These are phyloP conservation scores for Amaranthus palmeri DNA, from an alignment of 148 eudicot species.

Conservation along the genomic window DNA sequence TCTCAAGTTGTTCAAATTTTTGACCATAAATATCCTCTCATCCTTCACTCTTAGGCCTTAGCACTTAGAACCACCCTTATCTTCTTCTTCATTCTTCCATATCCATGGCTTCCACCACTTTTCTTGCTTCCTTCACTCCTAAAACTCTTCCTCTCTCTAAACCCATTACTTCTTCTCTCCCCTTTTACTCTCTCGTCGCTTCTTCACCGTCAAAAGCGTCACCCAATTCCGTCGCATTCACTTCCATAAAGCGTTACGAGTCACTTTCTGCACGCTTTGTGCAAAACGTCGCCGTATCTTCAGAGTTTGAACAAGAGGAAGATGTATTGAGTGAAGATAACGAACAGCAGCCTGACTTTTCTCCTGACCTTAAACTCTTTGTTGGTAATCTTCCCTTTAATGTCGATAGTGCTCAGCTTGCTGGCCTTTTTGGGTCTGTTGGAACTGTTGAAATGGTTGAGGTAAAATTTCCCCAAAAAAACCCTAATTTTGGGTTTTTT, in stretches of 20 bases:
- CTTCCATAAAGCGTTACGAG: slow-evolving; percentile 13
- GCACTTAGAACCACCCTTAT: slow-evolving; percentile 15
- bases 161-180: slow-evolving; percentile 19
- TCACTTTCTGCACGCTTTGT: slow-evolving; percentile 30
- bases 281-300: slow-evolving; percentile 44
- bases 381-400: slow-evolving; percentile 83
- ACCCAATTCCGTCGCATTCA: slow-evolving; percentile 19
- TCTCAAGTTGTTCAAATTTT: not conserved
- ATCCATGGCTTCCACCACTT: slow-evolving; percentile 42
- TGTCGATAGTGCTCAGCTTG: slow-evolving; percentile 76
- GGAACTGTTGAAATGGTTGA: slow-evolving; percentile 92
- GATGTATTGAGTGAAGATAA: slow-evolving; percentile 18
- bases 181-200: slow-evolving; percentile 14
- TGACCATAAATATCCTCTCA: slow-evolving; percentile 7
- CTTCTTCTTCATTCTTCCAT: not conserved
- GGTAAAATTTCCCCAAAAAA: slow-evolving; percentile 30
- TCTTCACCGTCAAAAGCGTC: slow-evolving; percentile 19
- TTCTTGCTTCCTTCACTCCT: slow-evolving; percentile 41
- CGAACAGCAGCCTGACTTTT: slow-evolving; percentile 32
- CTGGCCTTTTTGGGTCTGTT: slow-evolving; percentile 61
- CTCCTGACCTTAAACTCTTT: slow-evolving; percentile 66
- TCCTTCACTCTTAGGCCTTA: slow-evolving; percentile 25
- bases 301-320: slow-evolving; percentile 52
- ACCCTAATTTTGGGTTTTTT: not conserved
- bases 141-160: slow-evolving; percentile 28